Percentiles rank a stretch among this genome's conserved stretches.
Conservation (phyloP, 768 basidiomycete species). For the Leccinum variicolor region DNA sequence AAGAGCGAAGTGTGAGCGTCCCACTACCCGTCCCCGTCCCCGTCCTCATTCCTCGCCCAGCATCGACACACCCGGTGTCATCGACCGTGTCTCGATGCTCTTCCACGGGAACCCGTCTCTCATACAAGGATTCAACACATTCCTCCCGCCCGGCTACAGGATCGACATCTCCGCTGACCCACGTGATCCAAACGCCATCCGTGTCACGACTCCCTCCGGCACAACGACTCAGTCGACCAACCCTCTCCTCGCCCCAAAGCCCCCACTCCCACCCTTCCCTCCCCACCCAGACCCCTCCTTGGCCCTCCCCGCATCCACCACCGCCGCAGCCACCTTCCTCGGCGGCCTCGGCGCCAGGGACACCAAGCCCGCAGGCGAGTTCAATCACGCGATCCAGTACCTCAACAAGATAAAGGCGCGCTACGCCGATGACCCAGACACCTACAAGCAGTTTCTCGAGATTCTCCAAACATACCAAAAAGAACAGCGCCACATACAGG, state of each 20-base stretch:
- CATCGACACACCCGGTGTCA: constrained; percentile 97
- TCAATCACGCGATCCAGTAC: constrained; percentile 94
- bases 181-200: constrained; percentile 67
- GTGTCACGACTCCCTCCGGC: constrained; percentile 76
- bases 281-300: constrained; percentile 59
- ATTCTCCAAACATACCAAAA: constrained; percentile 87
- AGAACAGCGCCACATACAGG: constrained; percentile 69
- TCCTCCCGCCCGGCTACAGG: constrained; percentile 90
- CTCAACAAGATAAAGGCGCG: constrained; percentile 98
- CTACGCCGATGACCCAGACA: constrained; percentile 85
- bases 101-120: constrained; percentile 88
- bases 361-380: constrained; percentile 61
- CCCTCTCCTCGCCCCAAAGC: constrained; percentile 26
- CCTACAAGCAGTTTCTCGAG: constrained; percentile 87
- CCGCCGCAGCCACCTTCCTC: constrained; percentile 64
- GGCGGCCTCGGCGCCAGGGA: constrained; percentile 55
- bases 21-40: neutral
- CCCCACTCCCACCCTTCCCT: constrained; percentile 18
- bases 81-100: constrained; percentile 88
- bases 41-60: constrained; percentile 39
- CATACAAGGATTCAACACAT: constrained; percentile 98
- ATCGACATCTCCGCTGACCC: constrained; percentile 82
- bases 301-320: constrained; percentile 46
- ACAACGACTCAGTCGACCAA: constrained; percentile 65
- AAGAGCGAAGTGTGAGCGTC: constrained; percentile 84